Conservation (phyloP, 306 rosid genomes). For the Pyrus betulifolia region DNA sequence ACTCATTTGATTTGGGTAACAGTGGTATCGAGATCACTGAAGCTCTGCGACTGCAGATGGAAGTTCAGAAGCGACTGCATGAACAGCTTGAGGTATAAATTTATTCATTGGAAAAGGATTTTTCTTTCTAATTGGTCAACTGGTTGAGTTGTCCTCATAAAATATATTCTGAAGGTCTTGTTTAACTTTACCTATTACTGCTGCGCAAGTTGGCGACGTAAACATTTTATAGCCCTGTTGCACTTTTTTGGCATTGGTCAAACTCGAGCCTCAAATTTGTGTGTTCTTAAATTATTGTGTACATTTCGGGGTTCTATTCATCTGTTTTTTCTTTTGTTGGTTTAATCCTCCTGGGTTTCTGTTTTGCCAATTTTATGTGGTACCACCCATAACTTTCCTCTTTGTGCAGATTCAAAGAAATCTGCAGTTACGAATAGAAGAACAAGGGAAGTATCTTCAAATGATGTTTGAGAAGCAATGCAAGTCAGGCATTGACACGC, state of each 20-base stretch:
- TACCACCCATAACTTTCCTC: neutral
- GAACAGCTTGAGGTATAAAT: constrained; percentile 92
- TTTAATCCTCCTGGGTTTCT: neutral
- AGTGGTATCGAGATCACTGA: constrained; percentile 94
- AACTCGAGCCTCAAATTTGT: neutral
- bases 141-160: constrained; percentile 4
- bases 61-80: constrained; percentile 93
- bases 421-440: constrained; percentile 94
- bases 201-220: neutral
- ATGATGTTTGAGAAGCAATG: constrained; percentile 93
- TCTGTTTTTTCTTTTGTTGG: neutral
- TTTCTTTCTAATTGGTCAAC: constrained; percentile 8
- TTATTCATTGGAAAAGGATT: constrained; percentile 6
- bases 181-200: neutral
- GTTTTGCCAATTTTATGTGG: neutral
- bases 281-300: neutral
- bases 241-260: neutral
- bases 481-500: constrained; percentile 32
- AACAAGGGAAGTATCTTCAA: constrained; percentile 90
- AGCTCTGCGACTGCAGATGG: constrained; percentile 98
- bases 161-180: neutral
- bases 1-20: constrained; percentile 16
- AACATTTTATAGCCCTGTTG: neutral
- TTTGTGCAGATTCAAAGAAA: constrained; percentile 73
- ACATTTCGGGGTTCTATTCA: neutral